Evolutionary conservation across 352 stramenopile genomes (phyloP).

Genomic region (Blastocystis hominis): DNA sequence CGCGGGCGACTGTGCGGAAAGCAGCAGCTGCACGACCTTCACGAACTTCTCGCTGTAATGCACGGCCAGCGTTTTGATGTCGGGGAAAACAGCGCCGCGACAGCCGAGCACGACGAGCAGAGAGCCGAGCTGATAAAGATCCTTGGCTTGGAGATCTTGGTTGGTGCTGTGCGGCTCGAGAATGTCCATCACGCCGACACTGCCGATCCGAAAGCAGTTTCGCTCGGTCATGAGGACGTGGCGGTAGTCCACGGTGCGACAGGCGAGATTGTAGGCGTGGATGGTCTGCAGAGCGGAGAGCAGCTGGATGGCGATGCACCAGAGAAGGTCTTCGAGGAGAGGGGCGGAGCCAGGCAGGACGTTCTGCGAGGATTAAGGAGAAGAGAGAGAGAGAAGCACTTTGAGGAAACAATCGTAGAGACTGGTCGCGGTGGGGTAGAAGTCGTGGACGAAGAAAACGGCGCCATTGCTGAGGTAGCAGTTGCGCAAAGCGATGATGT

Average conservation of each 20-base stretch:
- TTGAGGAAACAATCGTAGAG: slow-evolving; percentile 60
- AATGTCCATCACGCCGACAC: slow-evolving; percentile 72
- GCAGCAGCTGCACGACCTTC: not conserved
- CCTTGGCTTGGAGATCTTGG: slow-evolving; percentile 69
- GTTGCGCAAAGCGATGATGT: slow-evolving; percentile 67
- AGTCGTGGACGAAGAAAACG: slow-evolving; percentile 76
- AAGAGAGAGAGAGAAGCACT: not conserved
- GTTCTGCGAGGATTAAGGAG: no score
- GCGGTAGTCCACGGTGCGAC: slow-evolving; percentile 67
- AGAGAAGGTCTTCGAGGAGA: slow-evolving; percentile 69
- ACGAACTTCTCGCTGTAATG: slow-evolving; percentile 22
- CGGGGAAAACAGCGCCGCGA: not conserved
- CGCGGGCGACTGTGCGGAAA: not conserved
- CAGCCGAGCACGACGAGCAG: slow-evolving; percentile 59
- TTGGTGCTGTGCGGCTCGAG: slow-evolving; percentile 71
- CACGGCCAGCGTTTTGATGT: slow-evolving; percentile 10
- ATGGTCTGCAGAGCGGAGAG: slow-evolving; percentile 62
- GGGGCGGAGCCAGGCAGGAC: not conserved
- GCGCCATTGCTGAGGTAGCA: slow-evolving; percentile 72
- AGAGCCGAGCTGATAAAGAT: slow-evolving; percentile 67
- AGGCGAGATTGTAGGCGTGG: slow-evolving; percentile 68
- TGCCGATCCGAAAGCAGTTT: slow-evolving; percentile 69
- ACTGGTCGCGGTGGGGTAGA: slow-evolving; percentile 67
- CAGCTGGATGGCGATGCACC: slow-evolving; percentile 70
- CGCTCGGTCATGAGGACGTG: slow-evolving; percentile 69